Evolutionary conservation across 139 green algal species (phyloP), one percentile per base, ranked within the genome.

Genomic region (Coccomyxa sp.): DNA sequence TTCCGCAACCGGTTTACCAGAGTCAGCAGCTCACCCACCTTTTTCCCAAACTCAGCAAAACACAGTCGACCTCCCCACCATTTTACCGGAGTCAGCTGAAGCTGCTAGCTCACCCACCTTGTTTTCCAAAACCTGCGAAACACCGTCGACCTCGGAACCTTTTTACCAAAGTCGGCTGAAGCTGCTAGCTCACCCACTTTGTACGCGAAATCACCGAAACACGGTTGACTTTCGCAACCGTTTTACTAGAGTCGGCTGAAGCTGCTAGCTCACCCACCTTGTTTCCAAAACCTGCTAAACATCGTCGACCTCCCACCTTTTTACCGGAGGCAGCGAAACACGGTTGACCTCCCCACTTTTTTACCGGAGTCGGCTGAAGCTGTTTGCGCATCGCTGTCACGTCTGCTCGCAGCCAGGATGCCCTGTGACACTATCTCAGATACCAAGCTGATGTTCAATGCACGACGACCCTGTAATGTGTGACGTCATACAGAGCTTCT

Each of bases 121-220:
- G 44, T 58, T 58, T n/a, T 14, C 44, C 10, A 14, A 58, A 58
- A 58, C 14, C 44, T 58, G 44, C 44, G 44, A 58, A 58, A 58
- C 44, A 58, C 44, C 14, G 44, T 58, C 44, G 44, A 58, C 44
- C 44, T 58, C 14, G 44, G 12, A 58, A 58, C 44, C 44, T 58
- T 58, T 58, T 58, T 58, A 58, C 44, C 44, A 58, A 58, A 58
- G 44, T 58, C 44, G 44, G 44, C 44, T 58, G 44, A 58, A 58
- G 44, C 44, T 58, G 44, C 44, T 58, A 58, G 44, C 44, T 58
- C 44, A 58, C 44, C 44, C 14, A 58, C 14, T 27, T 58, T 58
- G 44, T 58, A 58, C 44, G 44, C 44, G 44, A 58, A 58, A 58
- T 58, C 44, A 58, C 44, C 44, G 44, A 58, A 58, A 58, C 44